Evolutionary conservation across 768 basidiomycete genomes (phyloP).

Genomic region (Naganishia vishniacii): DNA sequence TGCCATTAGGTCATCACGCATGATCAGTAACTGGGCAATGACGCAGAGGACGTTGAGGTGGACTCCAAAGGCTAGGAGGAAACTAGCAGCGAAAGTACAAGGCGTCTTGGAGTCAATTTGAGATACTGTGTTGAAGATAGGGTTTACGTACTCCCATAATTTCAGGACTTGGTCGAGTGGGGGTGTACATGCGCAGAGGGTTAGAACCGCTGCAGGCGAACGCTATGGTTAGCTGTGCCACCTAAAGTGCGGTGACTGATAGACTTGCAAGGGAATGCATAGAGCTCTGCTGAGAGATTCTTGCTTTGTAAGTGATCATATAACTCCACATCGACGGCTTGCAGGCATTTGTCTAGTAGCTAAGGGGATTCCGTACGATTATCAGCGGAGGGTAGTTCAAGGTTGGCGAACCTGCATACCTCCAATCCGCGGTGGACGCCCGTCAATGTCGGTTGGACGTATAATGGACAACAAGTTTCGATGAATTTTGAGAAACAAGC

Average conservation of each 20-base stretch:
- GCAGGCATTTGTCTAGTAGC: slow-evolving; percentile 87
- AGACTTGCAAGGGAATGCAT: slow-evolving; percentile 87
- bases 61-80: slow-evolving; percentile 89
- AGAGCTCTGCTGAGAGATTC: slow-evolving; percentile 89
- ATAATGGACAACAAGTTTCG: slow-evolving; percentile 88
- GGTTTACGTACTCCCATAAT: slow-evolving; percentile 67
- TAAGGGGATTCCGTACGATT: slow-evolving; percentile 42
- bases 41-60: slow-evolving; percentile 95
- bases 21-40: slow-evolving; percentile 86
- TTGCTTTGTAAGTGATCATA: slow-evolving; percentile 75
- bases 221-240: slow-evolving; percentile 10
- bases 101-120: background rate
- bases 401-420: slow-evolving; percentile 53
- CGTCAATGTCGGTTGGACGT: slow-evolving; percentile 90
- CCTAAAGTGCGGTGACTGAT: background rate
- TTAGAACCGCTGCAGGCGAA: slow-evolving; percentile 67
- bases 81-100: slow-evolving; percentile 48
- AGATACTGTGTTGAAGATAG: background rate
- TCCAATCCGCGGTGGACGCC: slow-evolving; percentile 92
- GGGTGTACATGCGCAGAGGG: slow-evolving; percentile 92
- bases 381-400: background rate
- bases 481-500: slow-evolving; percentile 95
- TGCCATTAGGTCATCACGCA: slow-evolving; percentile 81
- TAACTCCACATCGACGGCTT: slow-evolving; percentile 82
- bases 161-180: slow-evolving; percentile 90